These are phyloP conservation scores for Chloris gayana DNA, from an alignment of 176 grass and related monocot species.

Conservation along the genomic window DNA sequence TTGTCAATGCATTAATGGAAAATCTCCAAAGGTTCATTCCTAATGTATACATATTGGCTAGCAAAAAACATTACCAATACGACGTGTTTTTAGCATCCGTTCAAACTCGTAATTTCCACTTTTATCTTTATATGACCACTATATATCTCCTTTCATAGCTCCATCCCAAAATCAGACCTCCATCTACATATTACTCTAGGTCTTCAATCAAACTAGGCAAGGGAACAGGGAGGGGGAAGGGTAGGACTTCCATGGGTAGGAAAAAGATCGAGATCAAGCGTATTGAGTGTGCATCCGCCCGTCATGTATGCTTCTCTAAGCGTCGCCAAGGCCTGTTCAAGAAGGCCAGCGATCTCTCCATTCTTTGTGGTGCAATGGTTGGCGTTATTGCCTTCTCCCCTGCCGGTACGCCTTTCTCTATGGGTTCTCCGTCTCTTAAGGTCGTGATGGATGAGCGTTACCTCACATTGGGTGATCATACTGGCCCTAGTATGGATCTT, in stretches of 20 bases:
- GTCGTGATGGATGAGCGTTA: not conserved
- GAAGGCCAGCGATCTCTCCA: conserved; percentile 44
- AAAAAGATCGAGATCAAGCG: conserved; percentile 29
- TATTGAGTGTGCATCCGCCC: not conserved
- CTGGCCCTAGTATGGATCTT: not conserved
- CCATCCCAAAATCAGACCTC: not conserved
- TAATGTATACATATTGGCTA: no score
- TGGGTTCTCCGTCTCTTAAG: conserved; percentile 28
- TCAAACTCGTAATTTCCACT: not conserved
- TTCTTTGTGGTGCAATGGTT: conserved; percentile 45
- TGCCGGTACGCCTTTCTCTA: conserved; percentile 43
- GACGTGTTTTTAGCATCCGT: not conserved
- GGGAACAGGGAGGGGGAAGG: not conserved
- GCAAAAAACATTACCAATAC: no score
- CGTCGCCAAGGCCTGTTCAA: conserved; percentile 39
- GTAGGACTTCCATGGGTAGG: not conserved
- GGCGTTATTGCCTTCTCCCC: conserved; percentile 45
- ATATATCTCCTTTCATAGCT: not conserved
- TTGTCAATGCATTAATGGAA: no score
- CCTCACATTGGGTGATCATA: not conserved
- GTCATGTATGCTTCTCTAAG: conserved; percentile 48
- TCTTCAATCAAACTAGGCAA: no score
- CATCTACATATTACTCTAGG: not conserved
- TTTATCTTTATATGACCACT: not conserved
- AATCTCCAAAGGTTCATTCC: no score